Percentiles rank a stretch among this genome's conserved stretches.
Evolutionary conservation across 352 stramenopile genomes (phyloP).

Genomic region (Elongisporangium senticosum): DNA sequence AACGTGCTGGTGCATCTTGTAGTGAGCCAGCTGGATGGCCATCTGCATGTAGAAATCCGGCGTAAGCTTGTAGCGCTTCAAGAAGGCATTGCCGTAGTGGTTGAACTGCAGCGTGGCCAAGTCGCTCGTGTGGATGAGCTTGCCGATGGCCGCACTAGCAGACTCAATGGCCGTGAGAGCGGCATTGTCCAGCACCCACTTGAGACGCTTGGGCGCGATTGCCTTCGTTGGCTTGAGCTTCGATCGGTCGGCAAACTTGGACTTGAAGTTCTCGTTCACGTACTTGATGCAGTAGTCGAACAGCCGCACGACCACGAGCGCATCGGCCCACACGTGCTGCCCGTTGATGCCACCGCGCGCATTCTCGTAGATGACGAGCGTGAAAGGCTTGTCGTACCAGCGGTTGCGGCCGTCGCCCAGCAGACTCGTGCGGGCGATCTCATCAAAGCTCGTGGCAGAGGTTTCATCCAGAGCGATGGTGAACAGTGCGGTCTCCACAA

Average conservation of each 20-base stretch:
- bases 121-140: slow-evolving; percentile 90
- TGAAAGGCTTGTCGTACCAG: slow-evolving; percentile 98
- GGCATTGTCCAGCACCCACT: slow-evolving; percentile 82
- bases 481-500: slow-evolving; percentile 91
- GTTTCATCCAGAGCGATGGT: slow-evolving; percentile 91
- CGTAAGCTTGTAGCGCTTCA: slow-evolving; percentile 94
- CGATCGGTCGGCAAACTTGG: slow-evolving; percentile 72
- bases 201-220: slow-evolving; percentile 64
- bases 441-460: slow-evolving; percentile 72
- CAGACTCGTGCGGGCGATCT: slow-evolving; percentile 82
- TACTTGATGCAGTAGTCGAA: slow-evolving; percentile 94
- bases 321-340: slow-evolving; percentile 98
- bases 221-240: slow-evolving; percentile 55
- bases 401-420: slow-evolving; percentile 91
- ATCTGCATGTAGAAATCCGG: slow-evolving; percentile 97
- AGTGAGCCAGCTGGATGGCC: slow-evolving; percentile 96
- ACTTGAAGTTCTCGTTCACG: slow-evolving; percentile 89
- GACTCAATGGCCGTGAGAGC: slow-evolving; percentile 79
- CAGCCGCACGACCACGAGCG: slow-evolving; percentile 91
- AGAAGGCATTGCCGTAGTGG: slow-evolving; percentile 88
- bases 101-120: slow-evolving; percentile 89
- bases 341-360: slow-evolving; percentile 92
- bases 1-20: slow-evolving; percentile 91
- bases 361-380: slow-evolving; percentile 95
- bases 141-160: slow-evolving; percentile 86